These are phyloP conservation scores for Botrytis pseudocinerea DNA, from an alignment of 2,329 filamentous ascomycete genomes.

Conservation along the genomic window DNA sequence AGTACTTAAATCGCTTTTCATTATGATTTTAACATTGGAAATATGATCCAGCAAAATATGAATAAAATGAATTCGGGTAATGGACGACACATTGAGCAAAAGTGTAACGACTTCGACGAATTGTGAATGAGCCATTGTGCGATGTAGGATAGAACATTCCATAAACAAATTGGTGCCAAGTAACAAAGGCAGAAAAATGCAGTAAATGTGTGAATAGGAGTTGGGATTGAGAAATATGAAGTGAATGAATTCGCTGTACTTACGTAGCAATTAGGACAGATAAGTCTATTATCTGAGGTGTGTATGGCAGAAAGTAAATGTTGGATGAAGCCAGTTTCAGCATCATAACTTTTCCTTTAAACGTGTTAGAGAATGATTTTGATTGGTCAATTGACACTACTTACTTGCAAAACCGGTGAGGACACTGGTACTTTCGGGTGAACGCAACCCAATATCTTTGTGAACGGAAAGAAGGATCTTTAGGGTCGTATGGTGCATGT, in stretches of 20 bases:
- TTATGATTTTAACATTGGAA: not conserved
- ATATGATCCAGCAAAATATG: not conserved
- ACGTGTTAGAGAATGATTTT: not conserved
- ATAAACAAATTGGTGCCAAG: not conserved
- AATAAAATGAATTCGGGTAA: not conserved
- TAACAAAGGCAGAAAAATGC: no score
- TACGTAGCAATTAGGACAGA: constrained; percentile 17
- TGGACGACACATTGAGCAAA: not conserved
- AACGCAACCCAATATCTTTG: constrained; percentile 28
- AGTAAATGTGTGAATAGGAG: no score
- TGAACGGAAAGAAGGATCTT: constrained; percentile 29
- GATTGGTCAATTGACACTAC: constrained; percentile 13
- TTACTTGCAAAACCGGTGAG: constrained; percentile 36
- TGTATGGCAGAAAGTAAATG: constrained; percentile 52
- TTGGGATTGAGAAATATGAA: not conserved
- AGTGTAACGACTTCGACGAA: not conserved
- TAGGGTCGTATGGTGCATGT: constrained; percentile 29
- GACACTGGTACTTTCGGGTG: constrained; percentile 36
- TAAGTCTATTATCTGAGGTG: constrained; percentile 32
- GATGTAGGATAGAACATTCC: not conserved
- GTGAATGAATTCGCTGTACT: not conserved
- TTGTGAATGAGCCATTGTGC: not conserved
- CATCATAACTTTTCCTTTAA: constrained; percentile 27
- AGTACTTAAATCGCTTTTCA: not conserved
- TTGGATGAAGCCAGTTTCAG: constrained; percentile 27